Conservation (phyloP, 306 rosid species). For the Vicia villosa region DNA sequence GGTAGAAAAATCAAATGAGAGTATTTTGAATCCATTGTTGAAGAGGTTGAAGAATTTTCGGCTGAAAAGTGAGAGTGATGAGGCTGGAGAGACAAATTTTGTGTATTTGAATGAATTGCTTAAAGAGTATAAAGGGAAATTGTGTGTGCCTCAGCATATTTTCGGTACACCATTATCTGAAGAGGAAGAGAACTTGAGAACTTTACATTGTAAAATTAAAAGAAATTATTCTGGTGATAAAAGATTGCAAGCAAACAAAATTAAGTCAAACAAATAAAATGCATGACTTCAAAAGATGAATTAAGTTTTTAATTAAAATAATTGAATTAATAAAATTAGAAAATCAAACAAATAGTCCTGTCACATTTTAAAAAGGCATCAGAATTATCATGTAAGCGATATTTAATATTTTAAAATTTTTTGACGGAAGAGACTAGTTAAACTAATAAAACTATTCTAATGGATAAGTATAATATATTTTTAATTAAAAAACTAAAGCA, state of each 20-base stretch:
- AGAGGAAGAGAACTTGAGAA: conserved; percentile 60
- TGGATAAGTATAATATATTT: too few species aligned
- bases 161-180: conserved; percentile 64
- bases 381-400: too few species aligned
- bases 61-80: conserved; percentile 45
- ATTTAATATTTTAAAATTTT: too few species aligned
- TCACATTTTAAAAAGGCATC: too few species aligned
- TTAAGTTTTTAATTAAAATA: too few species aligned
- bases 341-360: too few species aligned
- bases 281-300: too few species aligned
- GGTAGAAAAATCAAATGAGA: conserved; percentile 43
- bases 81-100: conserved; percentile 49
- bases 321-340: too few species aligned
- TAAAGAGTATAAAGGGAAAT: conserved; percentile 90
- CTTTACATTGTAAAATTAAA: conserved; percentile 68
- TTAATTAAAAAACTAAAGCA: too few species aligned
- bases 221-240: conserved; percentile 86
- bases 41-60: conserved; percentile 49
- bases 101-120: conserved; percentile 82
- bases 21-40: conserved; percentile 43
- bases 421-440: too few species aligned
- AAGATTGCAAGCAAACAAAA: conserved; percentile 79
- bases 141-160: conserved; percentile 89
- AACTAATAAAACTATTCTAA: too few species aligned
- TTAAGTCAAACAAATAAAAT: not conserved